A percentile compares a stretch with the other conserved stretches of the same genome.
phyloP scores from a whole-genome alignment of 371 early-diverging fungal genomes.

The Blakeslea trispora region DNA sequence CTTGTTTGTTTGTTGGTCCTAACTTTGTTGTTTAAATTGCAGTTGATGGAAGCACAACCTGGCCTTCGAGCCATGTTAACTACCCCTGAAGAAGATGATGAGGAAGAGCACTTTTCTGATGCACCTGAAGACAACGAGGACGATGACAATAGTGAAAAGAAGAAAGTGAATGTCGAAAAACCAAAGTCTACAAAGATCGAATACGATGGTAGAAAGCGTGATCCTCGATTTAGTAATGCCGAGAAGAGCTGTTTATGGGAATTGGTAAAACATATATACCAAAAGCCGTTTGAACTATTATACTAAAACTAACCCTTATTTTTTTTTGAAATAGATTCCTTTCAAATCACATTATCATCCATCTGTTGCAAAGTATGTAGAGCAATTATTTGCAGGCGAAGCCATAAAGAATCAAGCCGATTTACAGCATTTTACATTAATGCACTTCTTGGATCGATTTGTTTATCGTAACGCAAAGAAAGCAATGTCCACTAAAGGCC shows the following conservation, averaged over 20 bases:
- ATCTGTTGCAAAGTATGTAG: slow-evolving; percentile 80
- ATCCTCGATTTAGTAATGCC: slow-evolving; percentile 85
- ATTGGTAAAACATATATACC: too few species aligned
- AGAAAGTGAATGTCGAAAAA: slow-evolving; percentile 16
- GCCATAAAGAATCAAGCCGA: slow-evolving; percentile 77
- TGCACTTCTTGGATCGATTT: slow-evolving; percentile 94
- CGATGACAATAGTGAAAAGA: slow-evolving; percentile 42
- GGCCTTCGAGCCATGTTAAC: slow-evolving; percentile 64
- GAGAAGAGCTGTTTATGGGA: slow-evolving; percentile 90
- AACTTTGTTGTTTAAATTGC: slow-evolving; percentile 1
- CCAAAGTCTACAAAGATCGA: slow-evolving; percentile 22
- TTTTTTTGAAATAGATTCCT: slow-evolving; percentile 42
- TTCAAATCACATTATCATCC: slow-evolving; percentile 91
- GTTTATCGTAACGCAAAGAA: slow-evolving; percentile 95
- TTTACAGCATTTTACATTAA: slow-evolving; percentile 87
- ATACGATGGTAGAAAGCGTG: slow-evolving; percentile 88
- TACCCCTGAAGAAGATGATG: slow-evolving; percentile 74
- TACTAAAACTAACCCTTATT: too few species aligned
- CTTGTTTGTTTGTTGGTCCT: background rate
- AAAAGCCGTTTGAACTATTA: too few species aligned
- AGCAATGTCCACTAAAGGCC: slow-evolving; percentile 47
- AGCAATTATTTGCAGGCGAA: slow-evolving; percentile 69
- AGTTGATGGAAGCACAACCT: slow-evolving; percentile 45
- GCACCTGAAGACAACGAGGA: slow-evolving; percentile 52
- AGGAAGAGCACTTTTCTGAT: slow-evolving; percentile 60